Base-by-base conservation (phyloP, 148 eudicot species). In the Hydrangea macrophylla region DNA sequence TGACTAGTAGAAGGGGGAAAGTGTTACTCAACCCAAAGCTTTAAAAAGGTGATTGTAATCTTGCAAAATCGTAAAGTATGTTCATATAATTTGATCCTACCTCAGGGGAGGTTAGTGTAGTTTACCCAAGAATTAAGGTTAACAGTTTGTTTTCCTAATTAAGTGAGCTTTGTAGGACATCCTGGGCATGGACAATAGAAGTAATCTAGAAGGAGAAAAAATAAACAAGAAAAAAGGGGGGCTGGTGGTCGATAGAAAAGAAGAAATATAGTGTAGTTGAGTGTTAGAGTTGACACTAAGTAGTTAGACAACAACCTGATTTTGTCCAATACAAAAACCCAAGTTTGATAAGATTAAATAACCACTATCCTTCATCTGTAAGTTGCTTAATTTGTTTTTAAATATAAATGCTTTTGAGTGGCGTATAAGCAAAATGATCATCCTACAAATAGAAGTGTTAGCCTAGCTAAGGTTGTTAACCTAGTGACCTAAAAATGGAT, bases 401-500 rank as follows among this genome's bases (percentile, higher is more conserved):
- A 8, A n/a, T 7, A 39, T 44, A 13, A 12, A 25, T 24, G 35
- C n/a, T n/a, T 54, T 62, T 25, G 74, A 54, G 68, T 71, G 42
- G 13, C 55, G 20, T 54, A 15, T 53, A 55, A 62, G 74, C 74
- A 71, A 54, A 32, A 37, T 23, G 4, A 60, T 30, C 17, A 31
- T 20, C 10, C 13, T 42, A n/a, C n/a, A n/a, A n/a, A n/a, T n/a
- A n/a, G n/a, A n/a, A n/a, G n/a, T n/a, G 7, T 53, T 7, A 64
- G 31, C 1, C 13, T 26, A 60, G 44, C 5, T 18, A 51, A 30
- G 58, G 67, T 62, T 35, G 65, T 70, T 60, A 32, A 20, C 58
- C 74, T 35, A 50, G 69, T 65, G 69, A 65, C 69, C 58, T 53
- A 32, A 18, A 53, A 55, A 4, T 13, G 8, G 60, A 22, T 35